Evolutionary conservation across 1,139 yeast genomes (phyloP).

Genomic region (Nakaseomyces kungkrabaensis): DNA sequence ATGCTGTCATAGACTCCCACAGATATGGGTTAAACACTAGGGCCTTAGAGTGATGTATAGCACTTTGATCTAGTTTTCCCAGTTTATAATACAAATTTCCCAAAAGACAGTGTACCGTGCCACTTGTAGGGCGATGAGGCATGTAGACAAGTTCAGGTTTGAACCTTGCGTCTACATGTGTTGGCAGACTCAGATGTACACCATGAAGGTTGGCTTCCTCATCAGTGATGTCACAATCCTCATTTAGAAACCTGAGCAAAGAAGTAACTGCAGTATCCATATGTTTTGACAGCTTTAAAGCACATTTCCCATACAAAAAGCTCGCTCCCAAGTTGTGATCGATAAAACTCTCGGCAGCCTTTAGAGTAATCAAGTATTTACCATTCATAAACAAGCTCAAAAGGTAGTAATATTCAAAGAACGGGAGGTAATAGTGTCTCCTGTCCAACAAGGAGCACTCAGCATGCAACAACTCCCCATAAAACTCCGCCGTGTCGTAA

Average conservation of each 20-base stretch:
- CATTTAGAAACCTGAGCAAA: constrained; percentile 4
- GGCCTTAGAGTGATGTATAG: constrained; percentile 58
- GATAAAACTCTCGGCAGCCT: constrained; percentile 16
- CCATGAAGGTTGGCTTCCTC: background rate
- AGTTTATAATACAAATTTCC: constrained; percentile 58
- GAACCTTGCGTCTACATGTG: background rate
- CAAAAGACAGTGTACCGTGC: constrained; percentile 53
- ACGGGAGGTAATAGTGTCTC: constrained; percentile 13
- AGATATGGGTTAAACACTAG: constrained; percentile 65
- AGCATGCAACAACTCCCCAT: constrained; percentile 23
- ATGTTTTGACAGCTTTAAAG: constrained; percentile 15
- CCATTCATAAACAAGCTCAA: constrained; percentile 21
- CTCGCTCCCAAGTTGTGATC: constrained; percentile 21
- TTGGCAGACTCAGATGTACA: background rate
- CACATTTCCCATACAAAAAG: constrained; percentile 23
- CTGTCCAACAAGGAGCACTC: constrained; percentile 18
- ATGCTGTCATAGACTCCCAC: constrained; percentile 77
- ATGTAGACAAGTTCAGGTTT: background rate
- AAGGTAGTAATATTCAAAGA: constrained; percentile 22
- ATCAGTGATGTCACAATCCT: constrained; percentile 3
- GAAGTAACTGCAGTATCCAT: constrained; percentile 17
- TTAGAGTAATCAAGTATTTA: constrained; percentile 17
- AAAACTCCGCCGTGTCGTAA: constrained; percentile 25
- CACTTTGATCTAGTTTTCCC: constrained; percentile 57
- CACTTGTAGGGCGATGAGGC: constrained; percentile 45